Conservation (phyloP, 208 protist species). For the Acanthamoeba triangularis region DNA sequence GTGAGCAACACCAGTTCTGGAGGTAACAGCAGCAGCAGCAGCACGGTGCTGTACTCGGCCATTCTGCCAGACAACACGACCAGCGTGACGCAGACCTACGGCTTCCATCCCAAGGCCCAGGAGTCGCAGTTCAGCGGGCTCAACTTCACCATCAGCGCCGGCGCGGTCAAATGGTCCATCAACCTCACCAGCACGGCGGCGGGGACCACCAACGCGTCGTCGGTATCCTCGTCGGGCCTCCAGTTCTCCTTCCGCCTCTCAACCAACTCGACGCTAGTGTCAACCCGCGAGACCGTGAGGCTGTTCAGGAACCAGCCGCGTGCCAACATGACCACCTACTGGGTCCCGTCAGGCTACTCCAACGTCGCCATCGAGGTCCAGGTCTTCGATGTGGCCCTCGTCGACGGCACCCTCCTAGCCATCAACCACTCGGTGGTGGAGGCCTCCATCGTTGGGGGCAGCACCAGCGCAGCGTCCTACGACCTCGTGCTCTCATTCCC, state of each 20-base stretch:
- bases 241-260: neutral
- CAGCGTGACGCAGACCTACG: neutral
- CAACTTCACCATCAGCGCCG: neutral
- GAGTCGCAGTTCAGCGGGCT: neutral
- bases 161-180: conserved; percentile 35
- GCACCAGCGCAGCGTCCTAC: neutral
- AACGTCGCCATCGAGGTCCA: neutral
- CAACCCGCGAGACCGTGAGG: neutral
- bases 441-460: too few species aligned
- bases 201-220: neutral
- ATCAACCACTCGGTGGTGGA: neutral
- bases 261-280: neutral
- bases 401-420: neutral
- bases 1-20: neutral
- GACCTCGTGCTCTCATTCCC: neutral
- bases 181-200: neutral
- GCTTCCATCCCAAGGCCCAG: neutral
- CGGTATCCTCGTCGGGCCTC: neutral
- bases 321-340: conserved; percentile 36
- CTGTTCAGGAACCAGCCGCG: neutral
- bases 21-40: neutral
- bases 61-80: neutral
- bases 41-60: neutral
- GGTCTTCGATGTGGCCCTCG: neutral
- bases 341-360: neutral